These are phyloP conservation scores for Dioszegia hungarica DNA, from an alignment of 768 basidiomycete species.

Conservation along the genomic window DNA sequence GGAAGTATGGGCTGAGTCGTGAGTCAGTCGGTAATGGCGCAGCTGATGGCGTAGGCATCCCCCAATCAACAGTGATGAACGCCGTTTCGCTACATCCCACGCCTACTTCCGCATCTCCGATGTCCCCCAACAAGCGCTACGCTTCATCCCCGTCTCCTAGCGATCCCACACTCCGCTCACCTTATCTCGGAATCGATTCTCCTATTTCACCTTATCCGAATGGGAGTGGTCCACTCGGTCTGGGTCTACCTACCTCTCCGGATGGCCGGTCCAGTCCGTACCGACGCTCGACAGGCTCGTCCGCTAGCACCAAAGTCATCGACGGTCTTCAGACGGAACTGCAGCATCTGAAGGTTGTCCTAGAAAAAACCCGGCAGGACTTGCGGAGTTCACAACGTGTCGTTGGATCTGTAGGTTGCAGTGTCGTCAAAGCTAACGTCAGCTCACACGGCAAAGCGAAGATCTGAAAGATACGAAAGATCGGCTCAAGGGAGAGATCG, in stretches of 20 bases:
- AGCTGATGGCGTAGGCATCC: conserved; percentile 34
- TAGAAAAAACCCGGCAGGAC: conserved; percentile 37
- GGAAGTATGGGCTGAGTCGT: conserved; percentile 34
- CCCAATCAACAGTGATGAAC: conserved; percentile 29
- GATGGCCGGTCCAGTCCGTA: conserved; percentile 17
- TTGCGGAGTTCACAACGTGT: conserved; percentile 25
- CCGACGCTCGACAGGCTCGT: conserved; percentile 16
- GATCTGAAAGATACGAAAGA: conserved; percentile 47
- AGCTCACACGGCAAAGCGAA: conserved; percentile 44
- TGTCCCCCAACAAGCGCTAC: conserved; percentile 2
- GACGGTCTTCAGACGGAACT: conserved; percentile 40
- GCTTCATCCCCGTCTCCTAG: not conserved
- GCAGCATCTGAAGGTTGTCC: conserved; percentile 23
- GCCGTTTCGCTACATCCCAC: conserved; percentile 28
- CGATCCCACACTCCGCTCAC: conserved; percentile 21
- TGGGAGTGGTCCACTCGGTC: not conserved
- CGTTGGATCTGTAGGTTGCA: conserved; percentile 26
- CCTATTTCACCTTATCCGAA: conserved; percentile 13
- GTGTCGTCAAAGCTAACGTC: not conserved
- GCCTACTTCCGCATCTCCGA: not conserved
- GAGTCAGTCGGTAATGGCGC: not conserved
- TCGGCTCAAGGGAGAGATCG: conserved; percentile 40
- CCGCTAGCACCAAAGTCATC: conserved; percentile 39
- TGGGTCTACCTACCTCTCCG: not conserved
- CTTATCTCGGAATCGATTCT: conserved; percentile 26